These are phyloP conservation scores for Cymbopogon flexuosus DNA, from an alignment of 202 grass and related monocot species.

Conservation along the genomic window DNA sequence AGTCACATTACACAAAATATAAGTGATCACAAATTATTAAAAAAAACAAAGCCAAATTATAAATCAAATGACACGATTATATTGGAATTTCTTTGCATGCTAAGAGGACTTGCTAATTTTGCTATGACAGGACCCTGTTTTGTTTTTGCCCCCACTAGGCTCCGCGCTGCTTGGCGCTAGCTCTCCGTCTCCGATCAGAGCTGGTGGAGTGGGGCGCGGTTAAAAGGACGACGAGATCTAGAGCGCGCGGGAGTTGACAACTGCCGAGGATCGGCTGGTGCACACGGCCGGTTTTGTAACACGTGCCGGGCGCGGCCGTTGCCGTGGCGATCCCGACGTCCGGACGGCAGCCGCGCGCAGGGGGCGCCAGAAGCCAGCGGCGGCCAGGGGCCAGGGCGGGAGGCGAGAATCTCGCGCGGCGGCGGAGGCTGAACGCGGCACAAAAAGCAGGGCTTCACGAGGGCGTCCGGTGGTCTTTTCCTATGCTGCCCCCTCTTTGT, in stretches of 20 bases:
- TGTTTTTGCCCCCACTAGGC: too few species aligned
- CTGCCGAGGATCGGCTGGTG: constrained; percentile 37
- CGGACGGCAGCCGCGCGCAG: not conserved
- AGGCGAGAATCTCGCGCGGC: constrained; percentile 13
- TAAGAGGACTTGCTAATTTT: too few species aligned
- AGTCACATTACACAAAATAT: too few species aligned
- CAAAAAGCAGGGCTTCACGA: not conserved
- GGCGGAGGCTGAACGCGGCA: not conserved
- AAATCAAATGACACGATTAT: too few species aligned
- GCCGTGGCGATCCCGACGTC: constrained; percentile 30
- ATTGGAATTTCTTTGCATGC: too few species aligned
- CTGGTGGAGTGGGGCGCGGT: not conserved
- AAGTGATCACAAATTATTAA: too few species aligned
- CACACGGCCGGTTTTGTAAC: constrained; percentile 44
- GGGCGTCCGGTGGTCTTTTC: constrained; percentile 37
- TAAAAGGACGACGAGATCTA: not conserved
- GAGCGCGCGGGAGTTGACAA: constrained; percentile 22
- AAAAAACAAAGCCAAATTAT: too few species aligned
- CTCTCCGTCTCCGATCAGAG: too few species aligned
- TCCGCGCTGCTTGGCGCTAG: too few species aligned
- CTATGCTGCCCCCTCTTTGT: constrained; percentile 42
- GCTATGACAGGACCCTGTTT: too few species aligned
- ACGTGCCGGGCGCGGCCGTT: constrained; percentile 24
- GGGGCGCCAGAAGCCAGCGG: not conserved
- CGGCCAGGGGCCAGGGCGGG: not conserved